A percentile compares a stretch with the other conserved stretches of the same genome.
Evolutionary conservation across 306 rosid species (phyloP).

Genomic region (Prunus dulcis): DNA sequence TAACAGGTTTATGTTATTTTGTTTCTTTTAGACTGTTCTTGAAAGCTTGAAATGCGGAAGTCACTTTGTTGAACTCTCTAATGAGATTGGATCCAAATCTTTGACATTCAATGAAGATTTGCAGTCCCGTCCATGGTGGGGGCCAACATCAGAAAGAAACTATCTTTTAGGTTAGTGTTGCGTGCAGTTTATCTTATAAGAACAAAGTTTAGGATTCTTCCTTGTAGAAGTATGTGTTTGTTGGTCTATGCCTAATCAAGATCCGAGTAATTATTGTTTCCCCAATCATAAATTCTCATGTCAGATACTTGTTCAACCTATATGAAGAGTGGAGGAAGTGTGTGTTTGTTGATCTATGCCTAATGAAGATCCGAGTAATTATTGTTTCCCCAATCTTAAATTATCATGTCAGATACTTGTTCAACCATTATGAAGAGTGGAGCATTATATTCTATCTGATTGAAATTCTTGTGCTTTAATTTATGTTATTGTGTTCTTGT

Average conservation of each 20-base stretch:
- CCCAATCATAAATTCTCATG: background rate
- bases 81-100: slow-evolving; percentile 78
- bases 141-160: slow-evolving; percentile 81
- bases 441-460: background rate
- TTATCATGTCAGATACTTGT: too few relatives aligned
- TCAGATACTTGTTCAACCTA: background rate
- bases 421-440: background rate
- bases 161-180: slow-evolving; percentile 75
- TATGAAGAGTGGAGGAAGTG: background rate
- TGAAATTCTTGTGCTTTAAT: background rate
- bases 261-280: background rate
- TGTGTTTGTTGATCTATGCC: background rate
- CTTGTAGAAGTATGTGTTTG: background rate
- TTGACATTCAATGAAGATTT: slow-evolving; percentile 86
- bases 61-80: slow-evolving; percentile 78
- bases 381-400: background rate
- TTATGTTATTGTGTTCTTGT: background rate
- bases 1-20: background rate
- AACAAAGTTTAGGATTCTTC: too few relatives aligned
- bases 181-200: background rate
- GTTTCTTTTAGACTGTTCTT: slow-evolving; percentile 53
- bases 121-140: slow-evolving; percentile 95
- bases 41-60: slow-evolving; percentile 68
- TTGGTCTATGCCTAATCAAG: background rate
- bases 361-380: background rate